Percentiles rank a stretch among this genome's conserved stretches.
phyloP scores from a whole-genome alignment of 2,329 filamentous ascomycete genomes.

The Xylariomycetidae sp. region DNA sequence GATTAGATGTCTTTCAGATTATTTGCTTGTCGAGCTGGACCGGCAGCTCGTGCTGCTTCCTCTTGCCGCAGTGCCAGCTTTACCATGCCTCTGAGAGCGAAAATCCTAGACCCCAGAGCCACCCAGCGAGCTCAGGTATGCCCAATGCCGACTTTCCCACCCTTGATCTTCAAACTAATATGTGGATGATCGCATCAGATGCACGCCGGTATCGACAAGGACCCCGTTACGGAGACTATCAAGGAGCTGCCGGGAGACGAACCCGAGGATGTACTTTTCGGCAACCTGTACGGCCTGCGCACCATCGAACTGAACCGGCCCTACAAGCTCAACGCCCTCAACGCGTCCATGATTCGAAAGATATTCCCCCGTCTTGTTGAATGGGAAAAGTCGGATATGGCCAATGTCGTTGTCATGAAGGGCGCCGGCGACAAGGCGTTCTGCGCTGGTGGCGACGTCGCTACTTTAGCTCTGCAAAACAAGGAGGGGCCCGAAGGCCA shows the following conservation, averaged over 20 bases:
- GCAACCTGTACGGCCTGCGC: constrained; percentile 80
- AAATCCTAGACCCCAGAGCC: constrained; percentile 61
- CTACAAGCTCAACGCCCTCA: constrained; percentile 85
- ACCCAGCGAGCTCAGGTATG: too few relatives aligned
- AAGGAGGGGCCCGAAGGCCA: constrained; percentile 63
- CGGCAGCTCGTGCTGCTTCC: constrained; percentile 41
- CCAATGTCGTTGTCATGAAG: constrained; percentile 89
- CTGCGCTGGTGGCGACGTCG: constrained; percentile 91
- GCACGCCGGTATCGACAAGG: constrained; percentile 33
- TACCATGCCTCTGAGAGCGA: constrained; percentile 77
- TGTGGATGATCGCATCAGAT: too few relatives aligned
- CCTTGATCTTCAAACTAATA: too few relatives aligned
- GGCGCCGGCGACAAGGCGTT: constrained; percentile 81
- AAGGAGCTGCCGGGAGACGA: constrained; percentile 65
- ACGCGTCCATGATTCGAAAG: constrained; percentile 92
- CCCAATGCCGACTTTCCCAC: too few relatives aligned
- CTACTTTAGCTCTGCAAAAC: constrained; percentile 71
- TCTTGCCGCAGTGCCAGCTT: constrained; percentile 37
- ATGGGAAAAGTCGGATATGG: constrained; percentile 92
- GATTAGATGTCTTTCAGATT: constrained; percentile 55
- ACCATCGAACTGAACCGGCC: constrained; percentile 93
- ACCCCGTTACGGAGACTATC: constrained; percentile 25
- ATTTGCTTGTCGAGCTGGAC: constrained; percentile 49
- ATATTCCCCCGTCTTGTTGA: constrained; percentile 85
- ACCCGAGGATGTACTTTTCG: constrained; percentile 88